Conservation (phyloP, 176 grass and related monocot genomes). For the Zizania latifolia region DNA sequence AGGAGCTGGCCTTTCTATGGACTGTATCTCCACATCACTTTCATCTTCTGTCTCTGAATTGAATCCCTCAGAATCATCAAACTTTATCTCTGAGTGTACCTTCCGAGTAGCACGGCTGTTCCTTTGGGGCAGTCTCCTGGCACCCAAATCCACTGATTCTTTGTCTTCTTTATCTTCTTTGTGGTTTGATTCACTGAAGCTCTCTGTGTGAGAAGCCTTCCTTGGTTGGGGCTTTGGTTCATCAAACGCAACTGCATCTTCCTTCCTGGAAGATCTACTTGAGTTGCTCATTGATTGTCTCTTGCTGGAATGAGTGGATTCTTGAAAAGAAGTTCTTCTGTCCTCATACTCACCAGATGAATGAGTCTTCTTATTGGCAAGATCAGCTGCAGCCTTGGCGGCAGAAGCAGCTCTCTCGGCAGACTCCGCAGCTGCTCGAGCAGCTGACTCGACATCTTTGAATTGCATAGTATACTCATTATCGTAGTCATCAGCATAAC, state of each 20-base stretch:
- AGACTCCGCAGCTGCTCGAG: constrained; percentile 69
- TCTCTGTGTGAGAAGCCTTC: constrained; percentile 36
- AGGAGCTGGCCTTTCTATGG: constrained; percentile 42
- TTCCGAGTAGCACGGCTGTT: constrained; percentile 32
- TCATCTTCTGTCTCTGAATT: constrained; percentile 42
- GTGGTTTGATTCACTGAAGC: constrained; percentile 39
- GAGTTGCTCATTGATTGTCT: constrained; percentile 45
- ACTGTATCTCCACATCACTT: constrained; percentile 38
- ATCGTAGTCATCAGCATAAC: constrained; percentile 34
- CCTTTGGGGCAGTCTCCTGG: constrained; percentile 43
- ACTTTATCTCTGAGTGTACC: constrained; percentile 63
- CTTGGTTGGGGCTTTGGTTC: constrained; percentile 28
- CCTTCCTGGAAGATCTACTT: constrained; percentile 41
- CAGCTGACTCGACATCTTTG: constrained; percentile 73
- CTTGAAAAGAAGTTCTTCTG: neutral
- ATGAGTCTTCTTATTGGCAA: constrained; percentile 45
- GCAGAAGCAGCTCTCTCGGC: constrained; percentile 69
- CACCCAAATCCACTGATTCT: constrained; percentile 29
- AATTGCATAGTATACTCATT: constrained; percentile 42
- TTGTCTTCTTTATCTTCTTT: constrained; percentile 31
- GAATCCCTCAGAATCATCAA: constrained; percentile 72
- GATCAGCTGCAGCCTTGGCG: constrained; percentile 65
- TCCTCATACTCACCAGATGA: constrained; percentile 6
- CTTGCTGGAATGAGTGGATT: constrained; percentile 16
- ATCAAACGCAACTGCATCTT: constrained; percentile 30